Evolutionary conservation across 805 yeast species (phyloP).

Genomic region (Ogataea sp.): DNA sequence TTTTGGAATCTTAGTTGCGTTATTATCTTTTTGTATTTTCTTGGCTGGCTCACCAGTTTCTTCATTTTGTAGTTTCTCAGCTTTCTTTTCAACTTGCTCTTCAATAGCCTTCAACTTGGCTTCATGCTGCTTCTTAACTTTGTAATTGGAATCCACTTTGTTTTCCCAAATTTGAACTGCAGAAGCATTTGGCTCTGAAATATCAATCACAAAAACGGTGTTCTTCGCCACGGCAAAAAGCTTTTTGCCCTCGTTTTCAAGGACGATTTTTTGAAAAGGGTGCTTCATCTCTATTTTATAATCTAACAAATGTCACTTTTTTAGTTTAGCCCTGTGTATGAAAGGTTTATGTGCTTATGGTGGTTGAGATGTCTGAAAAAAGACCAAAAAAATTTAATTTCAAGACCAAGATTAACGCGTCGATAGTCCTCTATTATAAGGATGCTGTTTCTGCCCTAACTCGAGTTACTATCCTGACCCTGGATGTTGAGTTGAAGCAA

Average conservation of each 20-base stretch:
- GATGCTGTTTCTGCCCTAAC: no score
- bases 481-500: no score
- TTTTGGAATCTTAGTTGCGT: slow-evolving; percentile 33
- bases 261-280: slow-evolving; percentile 54
- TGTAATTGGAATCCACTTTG: slow-evolving; percentile 37
- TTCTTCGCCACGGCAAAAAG: slow-evolving; percentile 55
- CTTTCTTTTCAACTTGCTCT: slow-evolving; percentile 15
- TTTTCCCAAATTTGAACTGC: slow-evolving; percentile 59
- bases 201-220: slow-evolving; percentile 43
- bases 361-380: no score
- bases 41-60: slow-evolving; percentile 8
- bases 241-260: slow-evolving; percentile 35
- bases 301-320: neutral
- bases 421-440: no score
- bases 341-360: no score
- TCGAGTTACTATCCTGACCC: no score
- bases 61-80: slow-evolving; percentile 2
- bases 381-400: no score
- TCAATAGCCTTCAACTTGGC: slow-evolving; percentile 28
- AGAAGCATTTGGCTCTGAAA: slow-evolving; percentile 10
- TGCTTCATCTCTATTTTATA: slow-evolving; percentile 32
- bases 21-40: slow-evolving; percentile 25
- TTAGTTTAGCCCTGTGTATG: neutral
- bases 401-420: no score
- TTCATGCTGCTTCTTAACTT: slow-evolving; percentile 40